Evolutionary conservation across 2,329 filamentous ascomycete genomes (phyloP).

Genomic region (Cercospora nicotianae): DNA sequence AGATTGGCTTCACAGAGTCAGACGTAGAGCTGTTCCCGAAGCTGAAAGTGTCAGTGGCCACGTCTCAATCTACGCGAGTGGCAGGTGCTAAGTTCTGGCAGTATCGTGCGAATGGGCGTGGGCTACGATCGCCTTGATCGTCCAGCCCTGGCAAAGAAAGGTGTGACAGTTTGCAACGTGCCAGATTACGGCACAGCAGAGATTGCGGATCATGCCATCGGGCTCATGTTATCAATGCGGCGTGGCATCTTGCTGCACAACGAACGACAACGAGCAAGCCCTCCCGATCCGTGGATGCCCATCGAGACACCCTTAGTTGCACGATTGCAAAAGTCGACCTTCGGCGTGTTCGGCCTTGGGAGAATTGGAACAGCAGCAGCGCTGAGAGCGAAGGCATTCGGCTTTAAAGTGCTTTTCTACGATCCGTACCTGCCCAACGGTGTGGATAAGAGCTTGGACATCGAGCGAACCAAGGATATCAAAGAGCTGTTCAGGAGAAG

Average conservation of each 20-base stretch:
- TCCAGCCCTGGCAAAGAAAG: constrained; percentile 28
- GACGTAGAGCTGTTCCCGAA: constrained; percentile 35
- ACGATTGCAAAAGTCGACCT: constrained; percentile 31
- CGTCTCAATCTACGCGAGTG: neutral
- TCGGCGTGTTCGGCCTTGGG: constrained; percentile 36
- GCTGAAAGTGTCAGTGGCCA: constrained; percentile 34
- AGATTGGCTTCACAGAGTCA: constrained; percentile 33
- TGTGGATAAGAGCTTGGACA: constrained; percentile 35
- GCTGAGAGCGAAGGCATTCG: constrained; percentile 37
- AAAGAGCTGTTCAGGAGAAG: constrained; percentile 42
- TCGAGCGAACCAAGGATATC: constrained; percentile 36
- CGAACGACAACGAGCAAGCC: constrained; percentile 34
- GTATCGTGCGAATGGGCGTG: constrained; percentile 38
- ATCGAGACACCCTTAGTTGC: constrained; percentile 35
- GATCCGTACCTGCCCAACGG: constrained; percentile 38
- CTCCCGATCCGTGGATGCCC: constrained; percentile 35
- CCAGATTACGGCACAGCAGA: constrained; percentile 39
- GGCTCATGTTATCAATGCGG: constrained; percentile 33
- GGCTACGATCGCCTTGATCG: constrained; percentile 38
- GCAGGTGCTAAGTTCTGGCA: constrained; percentile 14
- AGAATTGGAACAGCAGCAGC: constrained; percentile 37
- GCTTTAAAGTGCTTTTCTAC: constrained; percentile 37
- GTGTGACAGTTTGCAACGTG: constrained; percentile 36
- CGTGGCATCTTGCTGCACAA: constrained; percentile 37
- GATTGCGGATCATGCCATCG: constrained; percentile 37